Conservation (phyloP, 805 yeast genomes). For the Candida insectalens region DNA sequence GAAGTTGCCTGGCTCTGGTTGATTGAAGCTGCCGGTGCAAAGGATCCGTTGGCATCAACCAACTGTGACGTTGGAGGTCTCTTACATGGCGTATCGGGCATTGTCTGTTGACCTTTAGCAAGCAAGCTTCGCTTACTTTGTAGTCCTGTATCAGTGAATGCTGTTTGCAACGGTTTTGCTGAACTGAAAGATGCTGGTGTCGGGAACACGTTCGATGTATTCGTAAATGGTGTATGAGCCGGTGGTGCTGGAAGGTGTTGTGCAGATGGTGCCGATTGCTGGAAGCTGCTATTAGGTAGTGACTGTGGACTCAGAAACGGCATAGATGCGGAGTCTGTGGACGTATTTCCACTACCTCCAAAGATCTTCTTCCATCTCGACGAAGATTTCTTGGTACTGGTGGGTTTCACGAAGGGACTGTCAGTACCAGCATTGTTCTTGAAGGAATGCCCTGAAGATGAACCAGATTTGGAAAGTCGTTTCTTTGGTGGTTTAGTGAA, state of each 20-base stretch:
- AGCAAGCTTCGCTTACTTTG: slow-evolving; percentile 45
- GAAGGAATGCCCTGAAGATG: neutral
- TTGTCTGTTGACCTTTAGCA: slow-evolving; percentile 16
- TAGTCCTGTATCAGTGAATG: slow-evolving; percentile 68
- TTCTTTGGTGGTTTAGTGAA: slow-evolving; percentile 1
- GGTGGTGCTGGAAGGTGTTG: slow-evolving; percentile 1
- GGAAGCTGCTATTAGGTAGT: slow-evolving; percentile 1
- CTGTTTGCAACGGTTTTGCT: slow-evolving; percentile 80
- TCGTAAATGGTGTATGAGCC: slow-evolving; percentile 9
- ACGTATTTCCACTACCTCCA: neutral
- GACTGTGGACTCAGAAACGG: slow-evolving; percentile 2
- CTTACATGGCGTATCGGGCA: slow-evolving; percentile 63
- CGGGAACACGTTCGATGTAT: slow-evolving; percentile 14
- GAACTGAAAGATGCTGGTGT: slow-evolving; percentile 55
- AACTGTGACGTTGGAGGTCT: slow-evolving; percentile 26
- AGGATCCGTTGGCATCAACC: slow-evolving; percentile 20
- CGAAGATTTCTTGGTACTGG: neutral
- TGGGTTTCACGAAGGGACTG: neutral
- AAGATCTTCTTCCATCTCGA: slow-evolving; percentile 1
- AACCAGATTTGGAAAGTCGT: neutral
- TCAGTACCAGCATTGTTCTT: neutral
- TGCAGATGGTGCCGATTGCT: neutral
- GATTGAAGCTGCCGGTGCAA: slow-evolving; percentile 4
- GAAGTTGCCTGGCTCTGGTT: neutral
- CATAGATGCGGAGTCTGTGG: neutral